Conservation (phyloP, 768 basidiomycete species). For the Piloderma croceum region DNA sequence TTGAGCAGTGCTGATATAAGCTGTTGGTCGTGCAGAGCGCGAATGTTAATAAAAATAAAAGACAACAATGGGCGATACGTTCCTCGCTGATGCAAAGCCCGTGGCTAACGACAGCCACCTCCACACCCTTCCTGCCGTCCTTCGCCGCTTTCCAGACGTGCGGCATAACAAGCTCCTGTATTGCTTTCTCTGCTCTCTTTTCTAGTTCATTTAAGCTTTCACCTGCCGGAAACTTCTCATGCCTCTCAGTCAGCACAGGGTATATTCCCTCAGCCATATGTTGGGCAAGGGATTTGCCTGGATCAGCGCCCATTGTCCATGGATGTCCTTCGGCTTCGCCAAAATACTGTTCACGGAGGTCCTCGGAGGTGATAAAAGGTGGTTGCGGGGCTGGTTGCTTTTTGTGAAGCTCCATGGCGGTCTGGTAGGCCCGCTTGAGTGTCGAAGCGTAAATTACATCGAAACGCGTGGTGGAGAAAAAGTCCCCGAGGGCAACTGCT, state of each 20-base stretch:
- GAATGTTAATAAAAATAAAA: conserved; percentile 7
- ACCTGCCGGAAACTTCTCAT: conserved; percentile 60
- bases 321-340: conserved; percentile 65
- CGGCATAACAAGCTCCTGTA: conserved; percentile 51
- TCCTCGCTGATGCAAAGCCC: conserved; percentile 66
- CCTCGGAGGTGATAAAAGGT: conserved; percentile 39
- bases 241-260: conserved; percentile 40
- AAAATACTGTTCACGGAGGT: conserved; percentile 65
- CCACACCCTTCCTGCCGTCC: conserved; percentile 35
- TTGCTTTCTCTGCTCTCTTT: conserved; percentile 43
- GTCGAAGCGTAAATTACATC: conserved; percentile 60
- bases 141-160: conserved; percentile 42
- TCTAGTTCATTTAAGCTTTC: conserved; percentile 65
- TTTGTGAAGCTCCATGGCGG: conserved; percentile 50
- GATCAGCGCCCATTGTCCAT: conserved; percentile 28
- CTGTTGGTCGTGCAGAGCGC: too few species aligned
- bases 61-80: conserved; percentile 1
- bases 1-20: conserved; percentile 47
- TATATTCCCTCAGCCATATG: conserved; percentile 50
- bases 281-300: conserved; percentile 32
- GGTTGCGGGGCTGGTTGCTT: conserved; percentile 44
- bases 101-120: conserved; percentile 70
- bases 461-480: conserved; percentile 44
- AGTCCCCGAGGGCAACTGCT: conserved; percentile 55
- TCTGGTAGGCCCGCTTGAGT: conserved; percentile 57